Percentiles rank a stretch among this genome's conserved stretches.
Evolutionary conservation across 345 rosid species (phyloP).

Genomic region (Eucalyptus globulus): DNA sequence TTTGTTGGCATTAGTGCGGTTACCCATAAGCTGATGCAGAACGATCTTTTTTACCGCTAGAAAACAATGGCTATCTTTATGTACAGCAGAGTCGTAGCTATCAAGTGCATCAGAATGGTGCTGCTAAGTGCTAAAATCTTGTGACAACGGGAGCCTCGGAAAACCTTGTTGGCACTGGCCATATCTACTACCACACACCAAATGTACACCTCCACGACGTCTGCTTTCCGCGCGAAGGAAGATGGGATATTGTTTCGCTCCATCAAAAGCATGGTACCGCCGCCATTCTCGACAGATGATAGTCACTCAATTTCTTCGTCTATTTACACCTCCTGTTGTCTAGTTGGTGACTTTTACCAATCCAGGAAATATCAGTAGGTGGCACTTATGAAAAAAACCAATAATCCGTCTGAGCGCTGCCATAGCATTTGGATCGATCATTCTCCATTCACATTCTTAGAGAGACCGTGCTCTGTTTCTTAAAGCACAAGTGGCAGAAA

Average conservation of each 20-base stretch:
- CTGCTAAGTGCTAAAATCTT: neutral
- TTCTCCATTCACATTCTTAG: neutral
- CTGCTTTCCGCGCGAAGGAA: neutral
- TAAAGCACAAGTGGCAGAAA: neutral
- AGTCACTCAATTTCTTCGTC: neutral
- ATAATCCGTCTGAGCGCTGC: neutral
- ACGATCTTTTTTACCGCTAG: neutral
- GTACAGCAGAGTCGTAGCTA: neutral
- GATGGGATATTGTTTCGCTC: neutral
- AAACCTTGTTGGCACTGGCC: neutral
- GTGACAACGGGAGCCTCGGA: neutral
- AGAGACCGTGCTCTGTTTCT: neutral
- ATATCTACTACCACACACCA: neutral
- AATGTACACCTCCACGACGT: neutral
- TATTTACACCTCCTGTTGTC: neutral
- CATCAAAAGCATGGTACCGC: neutral
- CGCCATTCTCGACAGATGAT: neutral
- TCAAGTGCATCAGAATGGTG: neutral
- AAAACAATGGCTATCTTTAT: neutral
- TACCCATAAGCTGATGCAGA: neutral
- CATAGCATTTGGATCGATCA: neutral
- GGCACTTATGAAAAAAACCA: neutral
- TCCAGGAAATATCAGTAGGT: neutral
- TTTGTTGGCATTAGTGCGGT: neutral
- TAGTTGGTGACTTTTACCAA: neutral